Conservation (phyloP, 768 basidiomycete genomes). For the Cystofilobasidium ferigula region DNA sequence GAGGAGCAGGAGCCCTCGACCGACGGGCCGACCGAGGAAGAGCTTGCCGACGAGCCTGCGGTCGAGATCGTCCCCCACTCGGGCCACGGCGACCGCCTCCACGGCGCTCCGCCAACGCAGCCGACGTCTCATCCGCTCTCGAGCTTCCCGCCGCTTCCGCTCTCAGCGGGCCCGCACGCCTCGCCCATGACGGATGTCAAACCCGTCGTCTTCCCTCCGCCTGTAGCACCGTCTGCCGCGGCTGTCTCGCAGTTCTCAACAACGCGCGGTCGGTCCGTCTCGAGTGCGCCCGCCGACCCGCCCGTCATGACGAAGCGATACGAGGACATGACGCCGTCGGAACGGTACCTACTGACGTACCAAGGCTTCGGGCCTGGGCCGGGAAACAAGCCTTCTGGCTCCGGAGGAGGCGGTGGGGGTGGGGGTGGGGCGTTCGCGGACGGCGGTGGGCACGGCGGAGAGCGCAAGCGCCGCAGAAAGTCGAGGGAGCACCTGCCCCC, state of each 20-base stretch:
- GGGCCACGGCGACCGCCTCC: slow-evolving; percentile 1
- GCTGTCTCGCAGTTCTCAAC: not conserved
- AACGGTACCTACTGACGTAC: slow-evolving; percentile 16
- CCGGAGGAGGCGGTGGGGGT: too few relatives aligned
- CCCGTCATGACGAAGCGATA: not conserved
- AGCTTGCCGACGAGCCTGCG: slow-evolving; percentile 2
- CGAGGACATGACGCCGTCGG: slow-evolving; percentile 24
- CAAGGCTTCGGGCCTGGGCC: slow-evolving; percentile 17
- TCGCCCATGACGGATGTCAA: not conserved
- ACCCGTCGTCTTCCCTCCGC: not conserved
- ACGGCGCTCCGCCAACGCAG: not conserved
- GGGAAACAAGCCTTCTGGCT: not conserved
- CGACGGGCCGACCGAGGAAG: not conserved
- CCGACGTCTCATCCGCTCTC: not conserved
- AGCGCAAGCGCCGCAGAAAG: not conserved
- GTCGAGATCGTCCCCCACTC: slow-evolving; percentile 14
- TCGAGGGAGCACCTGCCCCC: not conserved
- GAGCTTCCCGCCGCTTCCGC: not conserved
- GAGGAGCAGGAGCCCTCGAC: not conserved
- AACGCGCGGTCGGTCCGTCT: not conserved
- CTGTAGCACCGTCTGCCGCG: not conserved
- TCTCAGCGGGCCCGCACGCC: not conserved
- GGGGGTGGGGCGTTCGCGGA: too few relatives aligned
- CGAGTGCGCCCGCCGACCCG: not conserved
- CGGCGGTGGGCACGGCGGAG: not conserved